Percentiles rank a stretch among this genome's conserved stretches.
phyloP scores from a whole-genome alignment of 441 rosid genomes.

The Pelargonium fulgidum region DNA sequence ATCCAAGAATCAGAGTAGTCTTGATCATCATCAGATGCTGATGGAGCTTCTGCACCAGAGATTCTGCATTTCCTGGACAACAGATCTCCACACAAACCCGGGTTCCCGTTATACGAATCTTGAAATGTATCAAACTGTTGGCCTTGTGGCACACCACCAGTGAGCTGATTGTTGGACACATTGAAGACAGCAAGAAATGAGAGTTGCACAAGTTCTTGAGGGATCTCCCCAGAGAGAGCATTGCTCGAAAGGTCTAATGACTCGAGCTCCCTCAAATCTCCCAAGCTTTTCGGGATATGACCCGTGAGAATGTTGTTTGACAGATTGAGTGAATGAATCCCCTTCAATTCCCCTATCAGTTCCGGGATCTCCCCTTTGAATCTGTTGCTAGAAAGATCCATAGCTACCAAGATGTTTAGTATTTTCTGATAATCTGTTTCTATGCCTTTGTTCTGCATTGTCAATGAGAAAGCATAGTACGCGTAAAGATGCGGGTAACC shows the following conservation, averaged over 20 bases:
- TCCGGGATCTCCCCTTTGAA: constrained; percentile 1
- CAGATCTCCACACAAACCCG: not conserved
- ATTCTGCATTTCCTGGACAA: not conserved
- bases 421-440: not conserved
- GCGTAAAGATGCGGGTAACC: not conserved
- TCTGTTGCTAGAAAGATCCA: not conserved
- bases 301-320: constrained; percentile 1
- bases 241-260: not conserved
- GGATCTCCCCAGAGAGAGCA: not conserved
- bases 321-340: constrained; percentile 5
- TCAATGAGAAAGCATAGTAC: not conserved
- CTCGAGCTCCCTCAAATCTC: not conserved
- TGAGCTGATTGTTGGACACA: not conserved
- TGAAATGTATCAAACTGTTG: constrained; percentile 7
- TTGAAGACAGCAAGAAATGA: constrained; percentile 5
- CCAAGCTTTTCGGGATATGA: constrained; percentile 1
- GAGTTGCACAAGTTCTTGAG: not conserved
- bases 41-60: not conserved
- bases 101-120: constrained; percentile 3
- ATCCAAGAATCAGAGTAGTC: not conserved
- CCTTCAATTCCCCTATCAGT: not conserved
- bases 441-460: constrained; percentile 6
- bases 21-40: not conserved
- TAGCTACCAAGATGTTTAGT: not conserved
- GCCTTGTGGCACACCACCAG: not conserved